Evolutionary conservation across 2,329 filamentous ascomycete genomes (phyloP).

Genomic region (Diaporthe australafricana): DNA sequence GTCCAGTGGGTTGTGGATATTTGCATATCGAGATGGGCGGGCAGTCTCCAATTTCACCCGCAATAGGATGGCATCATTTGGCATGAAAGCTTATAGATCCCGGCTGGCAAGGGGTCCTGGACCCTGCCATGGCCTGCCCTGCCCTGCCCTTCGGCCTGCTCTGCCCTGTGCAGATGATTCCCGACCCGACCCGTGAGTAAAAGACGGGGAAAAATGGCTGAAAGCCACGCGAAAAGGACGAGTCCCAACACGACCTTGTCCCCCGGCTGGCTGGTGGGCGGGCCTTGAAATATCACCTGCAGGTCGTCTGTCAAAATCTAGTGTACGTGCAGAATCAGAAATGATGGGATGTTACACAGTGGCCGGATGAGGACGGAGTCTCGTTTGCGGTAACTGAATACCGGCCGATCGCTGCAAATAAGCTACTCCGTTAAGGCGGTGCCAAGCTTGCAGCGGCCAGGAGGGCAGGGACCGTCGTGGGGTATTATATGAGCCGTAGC

Average conservation of each 20-base stretch:
- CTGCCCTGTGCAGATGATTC: slow-evolving; percentile 4
- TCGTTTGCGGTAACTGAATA: slow-evolving; percentile 19
- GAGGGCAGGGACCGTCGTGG: not conserved
- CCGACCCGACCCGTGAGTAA: not conserved
- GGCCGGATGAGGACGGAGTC: not conserved
- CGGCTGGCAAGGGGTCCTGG: slow-evolving; percentile 30
- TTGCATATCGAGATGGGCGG: slow-evolving; percentile 32
- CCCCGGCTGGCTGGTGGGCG: not conserved
- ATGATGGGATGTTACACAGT: slow-evolving; percentile 6
- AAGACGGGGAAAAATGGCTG: slow-evolving; percentile 14
- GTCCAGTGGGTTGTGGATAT: slow-evolving; percentile 27
- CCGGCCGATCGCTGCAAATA: not conserved
- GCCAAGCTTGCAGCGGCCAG: not conserved
- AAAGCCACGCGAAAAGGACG: not conserved
- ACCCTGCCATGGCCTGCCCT: slow-evolving; percentile 2
- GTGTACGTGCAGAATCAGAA: not conserved
- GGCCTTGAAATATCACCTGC: not conserved
- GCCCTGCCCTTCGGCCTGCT: not conserved
- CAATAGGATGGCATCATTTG: slow-evolving; percentile 32
- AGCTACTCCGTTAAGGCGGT: not conserved
- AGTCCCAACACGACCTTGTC: not conserved
- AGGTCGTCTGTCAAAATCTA: not conserved
- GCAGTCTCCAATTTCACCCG: slow-evolving; percentile 32
- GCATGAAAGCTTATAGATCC: slow-evolving; percentile 31
- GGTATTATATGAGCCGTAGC: slow-evolving; percentile 14